Evolutionary conservation across 371 early-diverging fungal genomes (phyloP).

Genomic region (Rhizopus delemar): DNA sequence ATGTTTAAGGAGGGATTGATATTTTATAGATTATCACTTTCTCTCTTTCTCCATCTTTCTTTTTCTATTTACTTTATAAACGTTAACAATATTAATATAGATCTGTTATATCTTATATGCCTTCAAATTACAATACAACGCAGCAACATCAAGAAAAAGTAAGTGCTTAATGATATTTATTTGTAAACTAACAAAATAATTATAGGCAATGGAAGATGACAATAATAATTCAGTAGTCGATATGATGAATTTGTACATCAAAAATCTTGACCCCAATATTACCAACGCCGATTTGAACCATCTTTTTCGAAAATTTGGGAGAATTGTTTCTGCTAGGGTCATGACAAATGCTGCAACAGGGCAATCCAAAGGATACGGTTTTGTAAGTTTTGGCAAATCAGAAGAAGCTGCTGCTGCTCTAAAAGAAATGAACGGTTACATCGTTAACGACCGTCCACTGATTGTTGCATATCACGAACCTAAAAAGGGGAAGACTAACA

Average conservation of each 20-base stretch:
- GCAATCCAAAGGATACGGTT: constrained; percentile 48
- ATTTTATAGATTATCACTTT: constrained; percentile 1
- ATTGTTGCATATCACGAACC: constrained; percentile 46
- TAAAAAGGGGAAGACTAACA: constrained; percentile 21
- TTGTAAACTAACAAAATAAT: constrained; percentile 18
- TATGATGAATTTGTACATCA: constrained; percentile 50
- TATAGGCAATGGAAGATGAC: constrained; percentile 10
- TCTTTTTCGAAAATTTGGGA: constrained; percentile 45
- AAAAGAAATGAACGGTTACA: constrained; percentile 33
- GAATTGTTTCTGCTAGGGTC: constrained; percentile 50
- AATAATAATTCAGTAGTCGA: constrained; percentile 33
- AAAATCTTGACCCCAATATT: constrained; percentile 51
- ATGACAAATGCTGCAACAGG: constrained; percentile 43
- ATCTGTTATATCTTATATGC: constrained; percentile 27
- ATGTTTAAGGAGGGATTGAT: neutral
- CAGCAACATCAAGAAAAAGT: constrained; percentile 16
- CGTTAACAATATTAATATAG: constrained; percentile 5
- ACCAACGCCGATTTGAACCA: constrained; percentile 40
- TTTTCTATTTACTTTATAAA: constrained; percentile 5
- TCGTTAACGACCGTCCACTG: constrained; percentile 29
- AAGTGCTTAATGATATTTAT: neutral
- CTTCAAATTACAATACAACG: constrained; percentile 10
- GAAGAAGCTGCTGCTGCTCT: constrained; percentile 42
- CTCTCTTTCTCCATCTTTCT: neutral
- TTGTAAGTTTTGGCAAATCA: constrained; percentile 42